Evolutionary conservation across 345 rosid species (phyloP).

Genomic region (Erodium maritimum): DNA sequence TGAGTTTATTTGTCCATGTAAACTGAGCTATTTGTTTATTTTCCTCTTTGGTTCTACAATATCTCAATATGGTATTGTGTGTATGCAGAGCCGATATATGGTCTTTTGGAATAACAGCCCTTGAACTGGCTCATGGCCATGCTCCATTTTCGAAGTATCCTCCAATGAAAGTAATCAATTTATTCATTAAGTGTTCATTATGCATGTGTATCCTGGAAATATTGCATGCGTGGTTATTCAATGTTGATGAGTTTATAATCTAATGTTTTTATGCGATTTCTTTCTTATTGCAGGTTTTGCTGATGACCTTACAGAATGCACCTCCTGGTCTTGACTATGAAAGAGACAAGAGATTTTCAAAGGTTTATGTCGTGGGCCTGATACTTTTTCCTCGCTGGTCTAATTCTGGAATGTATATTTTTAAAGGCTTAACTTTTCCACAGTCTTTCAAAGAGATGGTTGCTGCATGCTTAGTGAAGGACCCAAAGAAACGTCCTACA

Average conservation of each 20-base stretch:
- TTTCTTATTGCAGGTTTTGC: slow-evolving; percentile 53
- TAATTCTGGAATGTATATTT: too few species aligned
- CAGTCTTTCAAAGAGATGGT: slow-evolving; percentile 97
- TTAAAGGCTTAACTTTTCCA: slow-evolving; percentile 3
- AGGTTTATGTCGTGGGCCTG: slow-evolving; percentile 24
- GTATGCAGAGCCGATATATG: slow-evolving; percentile 87
- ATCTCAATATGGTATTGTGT: neutral
- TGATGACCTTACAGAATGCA: slow-evolving; percentile 97
- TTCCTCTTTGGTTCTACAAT: too few species aligned
- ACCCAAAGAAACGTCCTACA: slow-evolving; percentile 95
- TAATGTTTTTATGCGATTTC: slow-evolving; percentile 1
- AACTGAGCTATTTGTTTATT: neutral
- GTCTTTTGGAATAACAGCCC: slow-evolving; percentile 98
- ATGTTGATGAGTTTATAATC: neutral
- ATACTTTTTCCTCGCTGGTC: neutral
- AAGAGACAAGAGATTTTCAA: slow-evolving; percentile 90
- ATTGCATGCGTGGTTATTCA: too few species aligned
- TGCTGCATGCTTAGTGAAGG: slow-evolving; percentile 92
- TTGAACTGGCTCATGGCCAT: slow-evolving; percentile 98
- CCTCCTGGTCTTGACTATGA: slow-evolving; percentile 99
- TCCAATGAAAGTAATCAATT: slow-evolving; percentile 77
- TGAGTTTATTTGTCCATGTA: slow-evolving; percentile 21
- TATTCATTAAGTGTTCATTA: neutral
- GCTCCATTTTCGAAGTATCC: slow-evolving; percentile 99
- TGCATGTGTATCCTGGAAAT: neutral